Conservation (phyloP, 106 monocot genomes). For the Agapanthus africanus region DNA sequence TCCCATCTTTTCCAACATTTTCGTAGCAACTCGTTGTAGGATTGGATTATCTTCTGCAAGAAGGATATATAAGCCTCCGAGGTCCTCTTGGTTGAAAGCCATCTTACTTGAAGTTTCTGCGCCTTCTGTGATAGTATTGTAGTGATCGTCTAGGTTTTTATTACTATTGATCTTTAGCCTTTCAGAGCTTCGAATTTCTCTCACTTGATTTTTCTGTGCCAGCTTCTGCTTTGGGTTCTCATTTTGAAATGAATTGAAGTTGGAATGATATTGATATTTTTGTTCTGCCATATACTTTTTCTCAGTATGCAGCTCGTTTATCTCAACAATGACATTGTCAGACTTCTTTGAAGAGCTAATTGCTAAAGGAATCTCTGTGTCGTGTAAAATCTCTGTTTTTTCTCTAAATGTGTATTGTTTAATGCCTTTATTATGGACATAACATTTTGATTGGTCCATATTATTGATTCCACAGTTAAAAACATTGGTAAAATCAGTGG, state of each 20-base stretch:
- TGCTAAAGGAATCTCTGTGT: not conserved
- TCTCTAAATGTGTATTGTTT: not conserved
- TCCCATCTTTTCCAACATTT: constrained; percentile 43
- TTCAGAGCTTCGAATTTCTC: not conserved
- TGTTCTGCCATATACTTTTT: not conserved
- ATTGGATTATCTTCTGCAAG: constrained; percentile 60
- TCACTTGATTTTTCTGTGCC: not conserved
- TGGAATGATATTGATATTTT: not conserved
- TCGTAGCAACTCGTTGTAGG: constrained; percentile 45
- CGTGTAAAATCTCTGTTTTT: constrained; percentile 2
- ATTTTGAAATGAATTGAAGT: not conserved
- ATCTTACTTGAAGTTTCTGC: constrained; percentile 8
- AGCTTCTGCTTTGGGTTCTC: not conserved
- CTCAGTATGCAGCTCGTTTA: not conserved
- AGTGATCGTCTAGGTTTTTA: constrained; percentile 4
- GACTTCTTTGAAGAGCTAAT: not conserved
- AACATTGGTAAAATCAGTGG: not conserved
- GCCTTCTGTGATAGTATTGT: constrained; percentile 1
- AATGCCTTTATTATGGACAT: not conserved
- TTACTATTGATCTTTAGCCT: not conserved
- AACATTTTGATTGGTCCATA: not conserved
- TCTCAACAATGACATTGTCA: not conserved
- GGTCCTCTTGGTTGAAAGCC: constrained; percentile 18
- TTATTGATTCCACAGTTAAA: constrained; percentile 3
- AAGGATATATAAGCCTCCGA: constrained; percentile 33